Evolutionary conservation across 352 stramenopile genomes (phyloP), one percentile per base, ranked within the genome.

Genomic region (Lagenidium giganteum): DNA sequence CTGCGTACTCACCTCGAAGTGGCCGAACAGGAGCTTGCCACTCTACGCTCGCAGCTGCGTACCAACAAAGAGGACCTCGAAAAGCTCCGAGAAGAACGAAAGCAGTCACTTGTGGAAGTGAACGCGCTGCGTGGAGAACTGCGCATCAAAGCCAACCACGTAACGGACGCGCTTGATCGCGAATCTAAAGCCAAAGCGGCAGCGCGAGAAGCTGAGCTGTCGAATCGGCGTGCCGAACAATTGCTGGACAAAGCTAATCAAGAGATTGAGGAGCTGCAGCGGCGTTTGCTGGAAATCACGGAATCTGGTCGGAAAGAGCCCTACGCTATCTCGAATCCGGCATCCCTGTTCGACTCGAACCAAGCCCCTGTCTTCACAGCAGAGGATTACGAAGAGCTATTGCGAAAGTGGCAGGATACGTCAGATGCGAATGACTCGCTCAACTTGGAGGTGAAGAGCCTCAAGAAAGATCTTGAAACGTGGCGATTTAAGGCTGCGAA

Each of bases 111-210:
- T 21, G 49, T 75, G 33, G 73, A 86, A 60, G 41, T 63, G 16
- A 80, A 57, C 33, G 41, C 53, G 14, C 55, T 82, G 8, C 55
- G 74, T 26, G 72, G 67, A n/a, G 55, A 81, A 24, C 54, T 79
- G 4, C 70, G 61, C 34, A 54, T 63, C 44, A 77, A 76, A 42
- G 75, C 68, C 17, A 51, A 32, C 13, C 54, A 76, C 8, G 66
- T 82, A 16, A 76, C 54, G 25, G 54, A 78, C 41, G 31, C 76
- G 30, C 35, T 81, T 16, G 70, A 77, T 42, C 60, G 58, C 20
- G 57, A 81, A 35, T 51, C 71, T 32, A 36, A 42, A 4, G 45
- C 70, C 4, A 56, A 59, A 28, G 40, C 33, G 24, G 58, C 55
- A 26, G 27, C 68, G 16, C 33, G 47, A 28, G 55, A 77, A 13